Evolutionary conservation across 2,329 filamentous ascomycete genomes (phyloP), one percentile per base, ranked within the genome.

Genomic region (Ophiostoma montium): DNA sequence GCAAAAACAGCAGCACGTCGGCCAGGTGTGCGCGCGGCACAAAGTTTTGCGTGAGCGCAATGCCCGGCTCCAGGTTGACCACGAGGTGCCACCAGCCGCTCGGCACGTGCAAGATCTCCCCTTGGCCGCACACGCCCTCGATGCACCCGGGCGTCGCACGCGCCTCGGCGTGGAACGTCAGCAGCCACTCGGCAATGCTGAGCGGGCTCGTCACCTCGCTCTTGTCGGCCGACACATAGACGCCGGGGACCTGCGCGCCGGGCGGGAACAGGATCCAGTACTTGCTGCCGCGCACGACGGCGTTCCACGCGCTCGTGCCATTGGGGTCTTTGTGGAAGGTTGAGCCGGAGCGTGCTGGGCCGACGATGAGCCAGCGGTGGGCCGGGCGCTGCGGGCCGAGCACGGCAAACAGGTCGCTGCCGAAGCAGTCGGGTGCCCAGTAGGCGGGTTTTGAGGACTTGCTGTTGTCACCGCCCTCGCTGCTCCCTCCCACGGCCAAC

Each of bases 181-280:
- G 72, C 8, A 96, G 74, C 84, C 92, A 96, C 66, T 96, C 90
- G n/a, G 89, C 87, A 57, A 96, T 95, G 65, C 86, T 94, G 11
- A 96, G 74, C 1, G 90, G 92, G 48, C 84, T 88, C 0, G 90
- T 96, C 46, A 96, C 89, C 65, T 96, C 90, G 60, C 86, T 89
- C 61, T 86, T 84, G 61, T 96, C 92, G 35, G 80, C 74, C 5
- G 86, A 94, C 38, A 95, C 86, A 58, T 84, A 94, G 35, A 96
- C 89, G 3, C 90, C 90, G 0, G 90, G 90, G 7, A 92, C 88
- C 3, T 80, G 72, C 0, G 80, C 76, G 0, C 78, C 78, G 0
- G 85, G 83, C 0, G 87, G 88, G 60, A 96, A 96, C 87, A 96
- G 94, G 63, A 96, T 90, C 90, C 92, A 96, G 70, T 96, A 96